Conservation (phyloP, 495 filamentous ascomycete genomes). For the Clohesyomyces aquaticus region DNA sequence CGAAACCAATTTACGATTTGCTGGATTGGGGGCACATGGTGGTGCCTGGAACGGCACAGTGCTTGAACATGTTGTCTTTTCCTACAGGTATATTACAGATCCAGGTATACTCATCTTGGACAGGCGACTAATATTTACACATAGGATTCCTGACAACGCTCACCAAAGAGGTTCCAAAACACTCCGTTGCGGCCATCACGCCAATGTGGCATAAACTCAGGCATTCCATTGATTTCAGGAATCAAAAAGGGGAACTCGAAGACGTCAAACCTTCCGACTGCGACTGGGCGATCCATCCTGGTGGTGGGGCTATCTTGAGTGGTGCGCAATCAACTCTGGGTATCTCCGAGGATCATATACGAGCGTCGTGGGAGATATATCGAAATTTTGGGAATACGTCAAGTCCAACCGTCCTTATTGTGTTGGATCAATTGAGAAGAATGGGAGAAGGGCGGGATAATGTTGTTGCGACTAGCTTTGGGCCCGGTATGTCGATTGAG, state of each 20-base stretch:
- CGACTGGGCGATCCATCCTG: slow-evolving; percentile 72
- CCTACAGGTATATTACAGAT: slow-evolving; percentile 3
- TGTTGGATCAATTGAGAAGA: slow-evolving; percentile 60
- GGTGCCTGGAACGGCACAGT: slow-evolving; percentile 14
- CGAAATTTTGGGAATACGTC: slow-evolving; percentile 26
- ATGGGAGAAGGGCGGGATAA: slow-evolving; percentile 58
- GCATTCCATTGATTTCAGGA: neutral
- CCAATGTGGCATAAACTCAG: slow-evolving; percentile 10
- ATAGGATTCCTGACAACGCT: slow-evolving; percentile 40
- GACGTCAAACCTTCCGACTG: neutral
- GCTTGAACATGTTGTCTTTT: slow-evolving; percentile 6
- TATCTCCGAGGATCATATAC: slow-evolving; percentile 61
- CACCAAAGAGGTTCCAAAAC: slow-evolving; percentile 46
- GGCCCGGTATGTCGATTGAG: slow-evolving; percentile 66
- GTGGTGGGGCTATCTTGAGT: slow-evolving; percentile 65
- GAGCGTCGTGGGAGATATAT: slow-evolving; percentile 37
- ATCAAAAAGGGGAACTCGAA: neutral
- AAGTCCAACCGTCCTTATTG: slow-evolving; percentile 54
- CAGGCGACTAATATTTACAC: no score
- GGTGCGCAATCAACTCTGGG: slow-evolving; percentile 59
- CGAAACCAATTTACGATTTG: slow-evolving; percentile 7
- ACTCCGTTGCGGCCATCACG: slow-evolving; percentile 53
- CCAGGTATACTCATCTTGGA: no score
- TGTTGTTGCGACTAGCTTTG: slow-evolving; percentile 67
- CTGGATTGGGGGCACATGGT: slow-evolving; percentile 49